These are phyloP conservation scores for Lentinula guzmanii DNA, from an alignment of 768 basidiomycete species.

Conservation along the genomic window DNA sequence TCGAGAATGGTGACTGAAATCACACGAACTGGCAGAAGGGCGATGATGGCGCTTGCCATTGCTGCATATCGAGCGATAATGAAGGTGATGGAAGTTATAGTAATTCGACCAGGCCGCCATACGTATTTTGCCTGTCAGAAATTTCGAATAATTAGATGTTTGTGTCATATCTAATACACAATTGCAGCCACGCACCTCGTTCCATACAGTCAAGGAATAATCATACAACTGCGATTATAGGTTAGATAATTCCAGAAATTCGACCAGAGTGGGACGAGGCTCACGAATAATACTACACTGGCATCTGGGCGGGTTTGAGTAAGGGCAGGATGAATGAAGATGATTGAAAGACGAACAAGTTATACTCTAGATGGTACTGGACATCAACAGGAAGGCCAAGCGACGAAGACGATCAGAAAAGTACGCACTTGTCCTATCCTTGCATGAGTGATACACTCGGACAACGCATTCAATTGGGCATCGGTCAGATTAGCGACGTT, in stretches of 20 bases:
- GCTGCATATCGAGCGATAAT: conserved; percentile 12
- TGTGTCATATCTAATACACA: background rate
- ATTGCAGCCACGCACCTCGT: conserved; percentile 6
- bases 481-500: background rate
- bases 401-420: background rate
- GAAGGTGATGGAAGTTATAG: conserved; percentile 10
- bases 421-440: background rate
- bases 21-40: conserved; percentile 10
- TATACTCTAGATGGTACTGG: background rate
- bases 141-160: background rate
- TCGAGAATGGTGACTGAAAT: background rate
- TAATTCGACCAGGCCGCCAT: conserved; percentile 10
- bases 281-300: conserved; percentile 7
- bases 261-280: background rate
- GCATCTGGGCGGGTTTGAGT: conserved; percentile 1
- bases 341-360: background rate
- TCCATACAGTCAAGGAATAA: conserved; percentile 10
- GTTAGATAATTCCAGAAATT: background rate
- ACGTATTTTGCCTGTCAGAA: conserved; percentile 9
- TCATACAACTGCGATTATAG: conserved; percentile 4
- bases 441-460: conserved; percentile 2
- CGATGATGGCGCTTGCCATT: conserved; percentile 9
- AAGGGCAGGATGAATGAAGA: background rate
- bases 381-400: background rate
- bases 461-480: background rate